Percentiles rank a stretch among this genome's conserved stretches.
phyloP scores from a whole-genome alignment of 2,329 filamentous ascomycete genomes.

The Endoconidiophora polonica region DNA sequence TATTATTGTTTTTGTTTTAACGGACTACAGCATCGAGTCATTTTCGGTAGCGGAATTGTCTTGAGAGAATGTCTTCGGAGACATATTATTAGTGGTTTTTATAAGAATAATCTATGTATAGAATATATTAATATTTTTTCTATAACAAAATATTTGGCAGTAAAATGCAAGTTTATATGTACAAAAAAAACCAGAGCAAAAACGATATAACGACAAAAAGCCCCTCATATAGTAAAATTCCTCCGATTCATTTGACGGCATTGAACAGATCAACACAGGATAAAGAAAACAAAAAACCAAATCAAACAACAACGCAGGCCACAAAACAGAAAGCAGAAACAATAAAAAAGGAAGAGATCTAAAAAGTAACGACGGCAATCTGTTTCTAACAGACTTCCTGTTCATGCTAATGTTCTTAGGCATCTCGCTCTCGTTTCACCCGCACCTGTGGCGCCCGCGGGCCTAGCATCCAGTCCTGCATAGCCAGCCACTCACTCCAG shows the following conservation, averaged over 20 bases:
- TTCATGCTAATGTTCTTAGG: neutral
- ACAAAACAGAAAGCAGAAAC: neutral
- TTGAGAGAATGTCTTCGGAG: too few species aligned
- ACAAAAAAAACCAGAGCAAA: neutral
- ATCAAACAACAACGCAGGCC: neutral
- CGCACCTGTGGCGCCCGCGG: slow-evolving; percentile 42
- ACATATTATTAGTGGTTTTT: too few species aligned
- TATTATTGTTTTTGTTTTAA: neutral
- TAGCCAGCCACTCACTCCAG: slow-evolving; percentile 91
- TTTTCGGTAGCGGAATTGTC: too few species aligned
- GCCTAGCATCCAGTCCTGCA: slow-evolving; percentile 99
- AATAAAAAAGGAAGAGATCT: too few species aligned
- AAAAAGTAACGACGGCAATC: too few species aligned
- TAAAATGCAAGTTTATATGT: neutral
- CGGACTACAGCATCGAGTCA: too few species aligned
- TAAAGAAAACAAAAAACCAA: too few species aligned
- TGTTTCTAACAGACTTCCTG: too few species aligned
- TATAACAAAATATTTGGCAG: neutral
- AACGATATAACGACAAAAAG: neutral
- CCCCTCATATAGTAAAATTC: neutral
- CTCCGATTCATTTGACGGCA: too few species aligned
- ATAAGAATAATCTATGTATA: too few species aligned
- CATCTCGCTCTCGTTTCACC: slow-evolving; percentile 8
- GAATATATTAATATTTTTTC: too few species aligned
- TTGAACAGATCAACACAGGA: too few species aligned